phyloP scores from a whole-genome alignment of 192 early-diverging fungal genomes.

The Gorgonomyces haynaldii region DNA sequence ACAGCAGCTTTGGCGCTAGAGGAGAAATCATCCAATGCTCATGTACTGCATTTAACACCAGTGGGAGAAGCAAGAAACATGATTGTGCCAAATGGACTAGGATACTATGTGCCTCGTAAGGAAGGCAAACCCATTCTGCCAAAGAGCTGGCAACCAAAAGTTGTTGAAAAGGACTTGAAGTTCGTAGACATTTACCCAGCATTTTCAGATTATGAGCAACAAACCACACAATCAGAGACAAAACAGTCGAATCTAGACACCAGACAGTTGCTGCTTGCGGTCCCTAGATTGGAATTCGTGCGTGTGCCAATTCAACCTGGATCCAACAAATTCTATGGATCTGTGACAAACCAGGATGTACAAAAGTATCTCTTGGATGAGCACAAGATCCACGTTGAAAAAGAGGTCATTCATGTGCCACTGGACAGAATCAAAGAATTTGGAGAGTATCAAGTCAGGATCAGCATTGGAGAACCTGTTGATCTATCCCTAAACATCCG shows the following conservation, averaged over 20 bases:
- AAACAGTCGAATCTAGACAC: background rate
- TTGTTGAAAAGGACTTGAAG: conserved; percentile 8
- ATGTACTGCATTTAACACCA: too few species aligned
- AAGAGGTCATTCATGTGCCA: conserved; percentile 7
- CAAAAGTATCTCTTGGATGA: conserved; percentile 4
- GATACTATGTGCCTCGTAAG: conserved; percentile 23
- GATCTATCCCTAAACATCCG: too few species aligned
- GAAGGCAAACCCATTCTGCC: conserved; percentile 24
- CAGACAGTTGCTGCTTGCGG: background rate
- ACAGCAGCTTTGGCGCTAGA: too few species aligned
- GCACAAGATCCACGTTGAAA: conserved; percentile 6
- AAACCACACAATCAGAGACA: background rate
- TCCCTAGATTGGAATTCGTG: conserved; percentile 9
- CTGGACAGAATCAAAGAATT: conserved; percentile 18
- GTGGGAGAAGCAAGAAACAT: conserved; percentile 20
- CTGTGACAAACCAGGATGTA: conserved; percentile 16
- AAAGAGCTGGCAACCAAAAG: conserved; percentile 19
- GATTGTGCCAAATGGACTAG: conserved; percentile 21
- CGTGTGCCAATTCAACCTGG: conserved; percentile 11
- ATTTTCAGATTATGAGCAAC: background rate
- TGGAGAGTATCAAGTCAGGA: conserved; percentile 5
- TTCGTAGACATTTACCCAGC: conserved; percentile 19
- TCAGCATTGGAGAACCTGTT: too few species aligned
- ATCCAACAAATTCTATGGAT: conserved; percentile 16
- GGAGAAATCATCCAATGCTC: too few species aligned